phyloP scores from a whole-genome alignment of 1,284 basidiomycete species.

The Cryptococcus amylolentus region DNA sequence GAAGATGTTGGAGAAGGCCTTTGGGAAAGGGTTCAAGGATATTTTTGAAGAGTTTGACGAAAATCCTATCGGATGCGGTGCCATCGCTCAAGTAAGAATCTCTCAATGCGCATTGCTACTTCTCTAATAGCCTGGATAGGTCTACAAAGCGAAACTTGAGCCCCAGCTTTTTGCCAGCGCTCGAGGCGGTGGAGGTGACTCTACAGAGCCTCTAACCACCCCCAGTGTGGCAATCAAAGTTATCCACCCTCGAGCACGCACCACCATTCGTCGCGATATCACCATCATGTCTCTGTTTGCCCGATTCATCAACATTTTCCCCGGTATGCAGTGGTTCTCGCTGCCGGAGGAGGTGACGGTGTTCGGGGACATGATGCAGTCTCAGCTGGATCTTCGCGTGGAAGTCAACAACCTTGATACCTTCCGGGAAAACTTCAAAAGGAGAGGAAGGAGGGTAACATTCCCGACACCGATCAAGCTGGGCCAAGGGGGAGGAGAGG shows the following conservation, averaged over 20 bases:
- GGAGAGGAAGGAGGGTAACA: conserved; percentile 70
- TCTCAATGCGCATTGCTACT: not conserved
- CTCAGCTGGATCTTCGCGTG: conserved; percentile 84
- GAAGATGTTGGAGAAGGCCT: conserved; percentile 76
- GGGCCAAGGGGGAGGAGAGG: conserved; percentile 16
- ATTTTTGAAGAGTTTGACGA: conserved; percentile 90
- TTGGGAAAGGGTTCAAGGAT: conserved; percentile 74
- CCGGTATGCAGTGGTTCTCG: conserved; percentile 95
- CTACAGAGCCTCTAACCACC: conserved; percentile 23
- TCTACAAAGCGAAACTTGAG: conserved; percentile 26
- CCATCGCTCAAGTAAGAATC: conserved; percentile 82
- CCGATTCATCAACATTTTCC: conserved; percentile 68
- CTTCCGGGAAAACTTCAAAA: conserved; percentile 83
- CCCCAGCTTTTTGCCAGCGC: conserved; percentile 15
- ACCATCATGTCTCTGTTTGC: conserved; percentile 93
- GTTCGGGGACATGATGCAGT: conserved; percentile 96
- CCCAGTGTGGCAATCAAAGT: conserved; percentile 93
- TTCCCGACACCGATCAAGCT: conserved; percentile 78
- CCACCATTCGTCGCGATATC: conserved; percentile 82
- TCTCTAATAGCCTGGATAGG: conserved; percentile 7
- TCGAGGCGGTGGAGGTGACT: conserved; percentile 45
- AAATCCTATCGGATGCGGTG: conserved; percentile 90
- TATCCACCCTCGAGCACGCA: conserved; percentile 78
- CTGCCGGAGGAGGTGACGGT: conserved; percentile 92
- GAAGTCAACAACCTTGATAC: conserved; percentile 83